Conservation (phyloP, 73 alveolate genomes). For the Vitrella brassicaformis region DNA sequence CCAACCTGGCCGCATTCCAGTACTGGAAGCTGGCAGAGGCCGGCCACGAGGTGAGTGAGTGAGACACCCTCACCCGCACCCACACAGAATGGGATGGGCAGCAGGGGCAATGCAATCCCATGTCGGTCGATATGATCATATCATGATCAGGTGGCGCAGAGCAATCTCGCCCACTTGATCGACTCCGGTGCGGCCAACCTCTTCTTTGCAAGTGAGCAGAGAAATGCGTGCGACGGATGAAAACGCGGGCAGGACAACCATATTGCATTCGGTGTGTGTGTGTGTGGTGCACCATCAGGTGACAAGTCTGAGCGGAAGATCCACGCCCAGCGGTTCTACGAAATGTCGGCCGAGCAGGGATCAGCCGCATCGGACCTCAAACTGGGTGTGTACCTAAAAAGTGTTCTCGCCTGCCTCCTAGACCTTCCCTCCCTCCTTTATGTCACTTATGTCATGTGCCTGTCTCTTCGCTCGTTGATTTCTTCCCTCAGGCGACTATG, state of each 20-base stretch:
- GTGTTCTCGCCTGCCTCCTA: not conserved
- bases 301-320: not conserved
- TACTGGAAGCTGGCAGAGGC: constrained; percentile 18
- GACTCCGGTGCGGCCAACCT: constrained; percentile 4
- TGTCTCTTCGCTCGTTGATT: not conserved
- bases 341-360: constrained; percentile 29
- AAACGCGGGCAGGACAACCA: too few relatives aligned
- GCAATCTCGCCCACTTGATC: constrained; percentile 17
- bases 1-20: not conserved
- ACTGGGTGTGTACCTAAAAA: constrained; percentile 1
- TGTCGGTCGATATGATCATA: too few relatives aligned
- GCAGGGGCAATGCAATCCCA: too few relatives aligned
- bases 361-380: constrained; percentile 18
- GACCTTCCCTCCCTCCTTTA: not conserved
- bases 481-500: not conserved
- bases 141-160: constrained; percentile 39
- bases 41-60: constrained; percentile 37
- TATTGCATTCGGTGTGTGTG: not conserved
- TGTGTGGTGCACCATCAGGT: not conserved
- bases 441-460: not conserved
- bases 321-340: constrained; percentile 26
- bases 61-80: too few relatives aligned
- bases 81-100: too few relatives aligned
- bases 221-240: not conserved
- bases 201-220: not conserved